Evolutionary conservation across 2,329 filamentous ascomycete genomes (phyloP).

Genomic region (Neonectria neomacrospora): DNA sequence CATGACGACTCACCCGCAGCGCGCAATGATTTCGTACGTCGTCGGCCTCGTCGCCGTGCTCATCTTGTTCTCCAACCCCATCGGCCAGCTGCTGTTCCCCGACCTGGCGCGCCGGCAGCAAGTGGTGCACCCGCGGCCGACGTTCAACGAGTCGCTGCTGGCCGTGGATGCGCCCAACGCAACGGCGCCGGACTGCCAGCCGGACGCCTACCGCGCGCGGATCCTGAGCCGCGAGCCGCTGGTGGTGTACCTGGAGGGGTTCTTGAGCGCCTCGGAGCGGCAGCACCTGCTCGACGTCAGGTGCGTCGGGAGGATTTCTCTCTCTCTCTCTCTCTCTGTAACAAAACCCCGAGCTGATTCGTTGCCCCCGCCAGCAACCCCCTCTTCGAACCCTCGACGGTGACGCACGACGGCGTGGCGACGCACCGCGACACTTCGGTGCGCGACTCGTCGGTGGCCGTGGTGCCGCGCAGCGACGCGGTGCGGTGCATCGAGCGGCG

Average conservation of each 20-base stretch:
- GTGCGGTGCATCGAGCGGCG: constrained; percentile 61
- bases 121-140: constrained; percentile 53
- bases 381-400: constrained; percentile 61
- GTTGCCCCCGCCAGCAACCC: constrained; percentile 54
- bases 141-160: constrained; percentile 62
- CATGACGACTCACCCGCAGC: too few species aligned
- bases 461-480: constrained; percentile 58
- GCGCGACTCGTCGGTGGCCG: constrained; percentile 63
- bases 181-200: constrained; percentile 50
- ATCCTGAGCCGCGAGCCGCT: constrained; percentile 62
- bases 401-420: constrained; percentile 59
- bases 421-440: constrained; percentile 55
- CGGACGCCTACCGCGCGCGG: constrained; percentile 58
- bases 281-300: constrained; percentile 62
- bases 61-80: constrained; percentile 58
- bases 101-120: constrained; percentile 29
- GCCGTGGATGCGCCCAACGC: constrained; percentile 57
- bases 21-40: constrained; percentile 58
- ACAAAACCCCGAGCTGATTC: constrained; percentile 5
- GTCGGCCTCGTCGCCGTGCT: constrained; percentile 55
- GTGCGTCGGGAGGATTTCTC: too few species aligned
- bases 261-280: constrained; percentile 58
- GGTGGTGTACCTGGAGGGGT: constrained; percentile 65
- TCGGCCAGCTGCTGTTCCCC: constrained; percentile 52
- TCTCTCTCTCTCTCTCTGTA: too few species aligned